Evolutionary conservation across 225 moss, liverwort and hornwort genomes (phyloP).

Genomic region (Climacium dendroides): DNA sequence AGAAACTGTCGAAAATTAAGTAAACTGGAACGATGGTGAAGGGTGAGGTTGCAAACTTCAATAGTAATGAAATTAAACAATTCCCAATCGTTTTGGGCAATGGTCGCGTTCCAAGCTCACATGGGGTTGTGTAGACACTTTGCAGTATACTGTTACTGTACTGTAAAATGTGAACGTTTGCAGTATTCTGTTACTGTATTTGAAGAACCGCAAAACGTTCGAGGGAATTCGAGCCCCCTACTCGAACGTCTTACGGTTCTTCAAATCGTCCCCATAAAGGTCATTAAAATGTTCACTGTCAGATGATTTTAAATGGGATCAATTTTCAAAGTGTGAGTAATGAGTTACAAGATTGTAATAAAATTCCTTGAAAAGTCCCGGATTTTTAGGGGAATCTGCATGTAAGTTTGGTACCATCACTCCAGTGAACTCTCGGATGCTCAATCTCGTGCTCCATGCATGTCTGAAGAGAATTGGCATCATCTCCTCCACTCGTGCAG

Average conservation of each 20-base stretch:
- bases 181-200: not conserved
- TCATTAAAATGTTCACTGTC: not conserved
- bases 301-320: not conserved
- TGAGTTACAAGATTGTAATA: not conserved
- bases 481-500: no score
- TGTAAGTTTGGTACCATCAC: not conserved
- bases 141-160: not conserved
- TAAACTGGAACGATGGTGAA: not conserved
- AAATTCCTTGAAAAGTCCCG: not conserved
- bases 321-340: not conserved
- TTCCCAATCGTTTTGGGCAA: not conserved
- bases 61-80: not conserved
- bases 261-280: not conserved
- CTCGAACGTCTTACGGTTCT: not conserved
- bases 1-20: constrained; percentile 21
- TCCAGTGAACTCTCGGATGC: no score
- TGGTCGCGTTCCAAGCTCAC: not conserved
- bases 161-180: not conserved
- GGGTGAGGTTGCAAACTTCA: not conserved
- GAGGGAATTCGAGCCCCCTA: not conserved
- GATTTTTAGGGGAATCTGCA: not conserved
- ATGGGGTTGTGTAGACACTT: not conserved
- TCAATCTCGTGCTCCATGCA: no score
- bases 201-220: no score
- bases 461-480: no score